phyloP scores from a whole-genome alignment of 192 early-diverging fungal genomes.

The Linnemannia schmuckeri region DNA sequence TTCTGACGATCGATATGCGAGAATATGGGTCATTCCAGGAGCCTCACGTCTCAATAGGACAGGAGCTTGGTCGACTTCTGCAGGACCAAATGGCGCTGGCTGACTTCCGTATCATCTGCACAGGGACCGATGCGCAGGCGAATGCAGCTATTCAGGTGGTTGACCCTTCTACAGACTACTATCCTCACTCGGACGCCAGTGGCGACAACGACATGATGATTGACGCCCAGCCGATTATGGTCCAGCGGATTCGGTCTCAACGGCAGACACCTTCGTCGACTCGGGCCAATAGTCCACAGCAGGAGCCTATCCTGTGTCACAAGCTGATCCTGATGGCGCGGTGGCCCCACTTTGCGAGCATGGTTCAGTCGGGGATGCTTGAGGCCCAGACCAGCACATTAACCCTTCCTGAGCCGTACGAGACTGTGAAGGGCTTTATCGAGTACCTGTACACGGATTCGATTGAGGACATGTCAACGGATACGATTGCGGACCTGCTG shows the following conservation, averaged over 20 bases:
- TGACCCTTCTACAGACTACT: slow-evolving; percentile 15
- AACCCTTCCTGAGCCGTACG: slow-evolving; percentile 65
- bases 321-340: slow-evolving; percentile 69
- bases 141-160: slow-evolving; percentile 17
- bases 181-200: slow-evolving; percentile 28
- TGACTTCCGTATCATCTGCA: slow-evolving; percentile 52
- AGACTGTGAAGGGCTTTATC: slow-evolving; percentile 66
- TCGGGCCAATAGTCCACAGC: slow-evolving; percentile 49
- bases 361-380: slow-evolving; percentile 67
- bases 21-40: slow-evolving; percentile 66
- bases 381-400: slow-evolving; percentile 63
- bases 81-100: slow-evolving; percentile 56
- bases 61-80: slow-evolving; percentile 63
- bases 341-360: slow-evolving; percentile 73
- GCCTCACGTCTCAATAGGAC: slow-evolving; percentile 64
- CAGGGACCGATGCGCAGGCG: slow-evolving; percentile 28
- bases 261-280: slow-evolving; percentile 49
- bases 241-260: slow-evolving; percentile 13
- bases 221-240: slow-evolving; percentile 38
- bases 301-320: slow-evolving; percentile 67
- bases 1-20: slow-evolving; percentile 69
- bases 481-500: slow-evolving; percentile 66
- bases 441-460: slow-evolving; percentile 72
- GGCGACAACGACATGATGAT: slow-evolving; percentile 51
- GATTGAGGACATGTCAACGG: slow-evolving; percentile 52